These are phyloP conservation scores for Colletotrichum gloeosporioides DNA, from an alignment of 2,329 filamentous ascomycete genomes.

Conservation along the genomic window DNA sequence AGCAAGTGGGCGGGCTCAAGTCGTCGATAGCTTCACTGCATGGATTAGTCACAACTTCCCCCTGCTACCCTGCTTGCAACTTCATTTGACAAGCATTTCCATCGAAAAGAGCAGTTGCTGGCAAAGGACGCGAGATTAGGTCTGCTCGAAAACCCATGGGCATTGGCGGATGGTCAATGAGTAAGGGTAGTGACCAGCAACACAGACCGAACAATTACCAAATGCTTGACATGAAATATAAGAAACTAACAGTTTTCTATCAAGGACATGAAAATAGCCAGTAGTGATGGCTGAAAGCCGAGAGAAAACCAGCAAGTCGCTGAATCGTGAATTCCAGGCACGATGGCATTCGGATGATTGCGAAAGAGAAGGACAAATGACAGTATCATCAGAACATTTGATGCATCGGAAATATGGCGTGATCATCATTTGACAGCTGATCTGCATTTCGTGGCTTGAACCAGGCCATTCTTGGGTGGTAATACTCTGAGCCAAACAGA, in stretches of 20 bases:
- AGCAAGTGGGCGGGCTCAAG: neutral
- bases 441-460: neutral
- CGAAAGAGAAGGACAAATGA: neutral
- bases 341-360: neutral
- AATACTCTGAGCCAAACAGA: neutral
- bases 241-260: too few relatives aligned
- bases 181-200: neutral
- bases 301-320: neutral
- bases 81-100: neutral
- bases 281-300: neutral
- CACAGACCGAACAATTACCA: neutral
- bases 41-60: neutral
- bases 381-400: neutral
- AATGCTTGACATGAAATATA: neutral
- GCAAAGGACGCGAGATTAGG: neutral
- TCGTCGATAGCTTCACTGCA: neutral
- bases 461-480: neutral
- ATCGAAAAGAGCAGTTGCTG: neutral
- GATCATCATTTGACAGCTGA: neutral
- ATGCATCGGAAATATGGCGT: too few relatives aligned
- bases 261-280: neutral
- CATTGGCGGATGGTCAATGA: neutral
- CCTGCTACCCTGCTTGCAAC: neutral
- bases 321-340: neutral
- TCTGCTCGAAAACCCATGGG: neutral